phyloP scores from a whole-genome alignment of 2,329 filamentous ascomycete species.

The Aspergillus amoenus region DNA sequence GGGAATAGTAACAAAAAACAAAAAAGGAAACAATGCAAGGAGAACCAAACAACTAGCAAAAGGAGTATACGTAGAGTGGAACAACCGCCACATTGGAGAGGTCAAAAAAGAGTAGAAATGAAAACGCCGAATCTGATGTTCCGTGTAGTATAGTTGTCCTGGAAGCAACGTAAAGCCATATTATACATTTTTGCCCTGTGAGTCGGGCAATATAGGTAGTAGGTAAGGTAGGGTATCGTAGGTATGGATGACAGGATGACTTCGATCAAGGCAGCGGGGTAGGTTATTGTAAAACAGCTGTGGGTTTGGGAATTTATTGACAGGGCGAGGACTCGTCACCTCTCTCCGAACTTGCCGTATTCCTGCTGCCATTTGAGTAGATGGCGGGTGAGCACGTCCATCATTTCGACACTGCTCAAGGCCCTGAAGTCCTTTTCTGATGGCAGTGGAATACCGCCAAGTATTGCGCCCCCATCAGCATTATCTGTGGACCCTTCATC shows the following conservation, averaged over 20 bases:
- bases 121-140: constrained; percentile 25
- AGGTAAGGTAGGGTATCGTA: constrained; percentile 23
- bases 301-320: not conserved
- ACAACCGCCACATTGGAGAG: not conserved
- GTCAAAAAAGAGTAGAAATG: not conserved
- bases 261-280: not conserved
- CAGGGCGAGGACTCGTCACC: constrained; percentile 27
- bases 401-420: constrained; percentile 81
- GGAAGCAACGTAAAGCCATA: constrained; percentile 20
- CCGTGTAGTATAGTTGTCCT: constrained; percentile 19
- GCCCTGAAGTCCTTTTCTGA: constrained; percentile 65
- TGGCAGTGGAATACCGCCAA: constrained; percentile 17
- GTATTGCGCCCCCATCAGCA: constrained; percentile 25
- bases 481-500: constrained; percentile 29
- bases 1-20: not conserved
- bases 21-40: not conserved
- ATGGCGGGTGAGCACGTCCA: constrained; percentile 78
- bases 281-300: not conserved
- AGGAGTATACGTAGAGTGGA: not conserved
- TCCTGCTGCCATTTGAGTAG: constrained; percentile 83
- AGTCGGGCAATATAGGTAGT: constrained; percentile 14
- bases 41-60: not conserved
- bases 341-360: constrained; percentile 56
- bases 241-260: constrained; percentile 11
- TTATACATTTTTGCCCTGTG: constrained; percentile 25